Conservation (phyloP, 441 rosid genomes). For the Croton laevigatus region DNA sequence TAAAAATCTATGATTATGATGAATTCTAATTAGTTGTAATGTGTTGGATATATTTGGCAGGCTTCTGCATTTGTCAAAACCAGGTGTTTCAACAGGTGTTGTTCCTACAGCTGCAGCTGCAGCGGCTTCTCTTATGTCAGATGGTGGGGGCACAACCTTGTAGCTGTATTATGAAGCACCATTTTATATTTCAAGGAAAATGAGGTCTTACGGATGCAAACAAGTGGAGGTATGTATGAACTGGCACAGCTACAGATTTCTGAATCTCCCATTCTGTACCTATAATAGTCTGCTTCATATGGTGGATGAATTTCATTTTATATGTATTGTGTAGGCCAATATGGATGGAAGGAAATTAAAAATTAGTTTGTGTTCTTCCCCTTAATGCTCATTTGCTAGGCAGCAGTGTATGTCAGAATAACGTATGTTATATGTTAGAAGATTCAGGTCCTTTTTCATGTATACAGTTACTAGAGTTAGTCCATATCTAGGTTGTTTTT, state of each 20-base stretch:
- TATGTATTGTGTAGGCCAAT: too few species aligned
- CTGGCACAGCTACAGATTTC: not conserved
- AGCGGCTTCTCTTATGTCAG: conserved; percentile 97
- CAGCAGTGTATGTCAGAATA: too few species aligned
- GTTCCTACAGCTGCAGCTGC: conserved; percentile 98
- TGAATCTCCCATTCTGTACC: not conserved
- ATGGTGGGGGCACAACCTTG: conserved; percentile 87
- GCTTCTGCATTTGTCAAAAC: conserved; percentile 88
- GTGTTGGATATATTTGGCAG: conserved; percentile 34
- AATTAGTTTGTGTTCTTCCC: too few species aligned
- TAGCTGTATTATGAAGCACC: conserved; percentile 19
- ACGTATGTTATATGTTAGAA: too few species aligned
- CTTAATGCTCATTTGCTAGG: not conserved
- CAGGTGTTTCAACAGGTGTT: conserved; percentile 71
- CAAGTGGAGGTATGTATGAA: conserved; percentile 1
- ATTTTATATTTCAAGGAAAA: too few species aligned
- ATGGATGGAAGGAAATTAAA: too few species aligned
- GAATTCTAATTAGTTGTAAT: not conserved
- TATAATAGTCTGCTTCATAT: too few species aligned
- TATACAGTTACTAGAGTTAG: not conserved
- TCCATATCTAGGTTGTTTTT: not conserved
- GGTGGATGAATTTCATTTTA: not conserved
- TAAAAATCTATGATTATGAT: not conserved
- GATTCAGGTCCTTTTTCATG: too few species aligned
- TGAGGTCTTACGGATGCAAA: not conserved